These are phyloP conservation scores for Neopestalotiopsis rosae DNA, from an alignment of 2,329 filamentous ascomycete species.

Conservation along the genomic window DNA sequence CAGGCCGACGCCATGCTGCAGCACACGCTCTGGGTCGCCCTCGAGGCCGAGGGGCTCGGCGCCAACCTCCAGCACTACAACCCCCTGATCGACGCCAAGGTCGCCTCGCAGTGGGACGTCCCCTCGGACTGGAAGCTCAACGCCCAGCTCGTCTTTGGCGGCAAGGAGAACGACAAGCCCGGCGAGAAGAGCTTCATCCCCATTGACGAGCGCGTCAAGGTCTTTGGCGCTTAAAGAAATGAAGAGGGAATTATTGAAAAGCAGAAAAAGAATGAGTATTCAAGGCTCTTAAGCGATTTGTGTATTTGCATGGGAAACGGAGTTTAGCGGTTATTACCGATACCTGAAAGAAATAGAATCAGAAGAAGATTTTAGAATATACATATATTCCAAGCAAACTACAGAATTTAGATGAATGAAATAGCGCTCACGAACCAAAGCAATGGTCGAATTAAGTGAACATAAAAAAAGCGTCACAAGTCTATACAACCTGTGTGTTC, in stretches of 20 bases:
- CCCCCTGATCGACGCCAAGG: conserved; percentile 79
- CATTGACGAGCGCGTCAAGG: conserved; percentile 71
- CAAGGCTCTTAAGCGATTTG: not conserved
- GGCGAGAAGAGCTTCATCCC: conserved; percentile 69
- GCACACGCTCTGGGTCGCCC: conserved; percentile 78
- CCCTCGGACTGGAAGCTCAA: conserved; percentile 77
- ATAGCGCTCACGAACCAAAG: not conserved
- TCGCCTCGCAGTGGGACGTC: conserved; percentile 71
- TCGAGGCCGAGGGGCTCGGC: conserved; percentile 83
- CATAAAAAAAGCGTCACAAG: too few species aligned
- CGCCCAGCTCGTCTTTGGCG: conserved; percentile 86
- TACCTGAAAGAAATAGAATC: not conserved
- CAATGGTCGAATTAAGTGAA: not conserved
- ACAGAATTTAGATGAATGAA: not conserved
- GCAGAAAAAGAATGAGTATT: not conserved
- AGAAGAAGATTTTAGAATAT: not conserved
- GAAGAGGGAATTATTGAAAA: not conserved
- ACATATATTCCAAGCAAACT: not conserved
- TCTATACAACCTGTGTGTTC: not conserved
- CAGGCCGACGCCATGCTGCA: conserved; percentile 86
- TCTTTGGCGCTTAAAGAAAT: conserved; percentile 56
- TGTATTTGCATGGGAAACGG: conserved; percentile 19
- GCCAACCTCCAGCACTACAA: conserved; percentile 95
- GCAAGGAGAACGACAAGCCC: conserved; percentile 54
- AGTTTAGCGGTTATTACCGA: conserved; percentile 2